A percentile compares a stretch with the other conserved stretches of the same genome.
phyloP scores from a whole-genome alignment of 148 eudicot genomes.

The Rhododendron simsii region DNA sequence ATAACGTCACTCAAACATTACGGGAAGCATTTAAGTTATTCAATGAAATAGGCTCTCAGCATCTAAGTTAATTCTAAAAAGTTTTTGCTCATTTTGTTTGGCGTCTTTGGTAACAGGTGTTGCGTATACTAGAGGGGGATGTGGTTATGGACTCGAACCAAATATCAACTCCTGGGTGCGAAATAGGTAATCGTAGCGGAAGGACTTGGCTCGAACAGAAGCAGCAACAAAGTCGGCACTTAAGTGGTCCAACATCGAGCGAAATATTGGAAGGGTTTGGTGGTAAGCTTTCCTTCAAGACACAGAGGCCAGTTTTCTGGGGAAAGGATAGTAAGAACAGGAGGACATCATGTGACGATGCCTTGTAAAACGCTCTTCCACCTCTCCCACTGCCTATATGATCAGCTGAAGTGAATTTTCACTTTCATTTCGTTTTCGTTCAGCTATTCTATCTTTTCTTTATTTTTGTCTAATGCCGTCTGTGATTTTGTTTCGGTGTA shows the following conservation, averaged over 20 bases:
- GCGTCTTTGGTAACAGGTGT: conserved; percentile 38
- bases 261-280: conserved; percentile 32
- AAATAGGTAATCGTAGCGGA: conserved; percentile 61
- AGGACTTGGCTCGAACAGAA: conserved; percentile 34
- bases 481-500: conserved; percentile 1
- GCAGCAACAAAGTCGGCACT: conserved; percentile 21
- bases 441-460: background rate
- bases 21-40: background rate
- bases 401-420: background rate
- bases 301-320: conserved; percentile 35
- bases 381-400: background rate
- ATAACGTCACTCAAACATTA: background rate
- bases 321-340: conserved; percentile 37
- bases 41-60: background rate
- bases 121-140: conserved; percentile 79
- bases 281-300: conserved; percentile 39
- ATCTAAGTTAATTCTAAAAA: no score
- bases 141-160: conserved; percentile 51
- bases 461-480: background rate
- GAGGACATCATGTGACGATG: conserved; percentile 20
- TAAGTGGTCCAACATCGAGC: conserved; percentile 19
- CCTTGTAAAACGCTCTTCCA: conserved; percentile 7
- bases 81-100: background rate
- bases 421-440: no score
- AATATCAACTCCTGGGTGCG: conserved; percentile 37